Base-by-base conservation (phyloP, 2,329 filamentous ascomycete species). In the Aspergillus carbonarius region DNA sequence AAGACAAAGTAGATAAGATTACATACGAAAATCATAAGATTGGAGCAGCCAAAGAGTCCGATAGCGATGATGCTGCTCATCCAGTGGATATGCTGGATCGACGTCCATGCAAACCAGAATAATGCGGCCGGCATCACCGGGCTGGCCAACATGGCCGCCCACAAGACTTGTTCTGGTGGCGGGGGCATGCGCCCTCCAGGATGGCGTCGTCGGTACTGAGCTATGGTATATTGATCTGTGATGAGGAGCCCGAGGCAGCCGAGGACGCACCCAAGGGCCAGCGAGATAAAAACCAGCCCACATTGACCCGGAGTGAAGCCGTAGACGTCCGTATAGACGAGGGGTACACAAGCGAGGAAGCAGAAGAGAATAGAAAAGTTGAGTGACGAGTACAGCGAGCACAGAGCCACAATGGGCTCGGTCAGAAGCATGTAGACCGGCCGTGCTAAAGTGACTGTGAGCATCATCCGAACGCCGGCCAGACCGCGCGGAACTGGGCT, bases 321-420 rank as follows among this genome's bases (percentile, higher is more conserved):
- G 70, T 81, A 87, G 69, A 87, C 88, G 4, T 81, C 80, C 83
- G 85, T 88, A 23, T 85, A 79, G 84, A 86, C 88, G 1, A 79
- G 82, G 4, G 78, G 88, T 68, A 96, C 95, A 1, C 91, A 89
- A 0, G 91, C 92, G 53, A 96, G 80, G 79, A 93, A 93, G 46
- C 93, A 86, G 70, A 95, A 96, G 1, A 96, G 83, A 1, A 93
- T 80, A 7, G 82, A 88, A 69, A 92, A 92, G 74, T 89, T 86
- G 74, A 91, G 90, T 35, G 81, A 52, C 1, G 54, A 27, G 20
- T 62, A 62, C 4, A 62, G 50, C 0, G 57, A 57, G 40, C 35
- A 57, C 5, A 62, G 25, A 12, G 20, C 32, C 7, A 60, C 57
- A 25, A 54, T 57, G 3, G 60, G 54, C 37, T 62, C 60, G 32